Conservation (phyloP, 2,329 filamentous ascomycete species). For the Ceratocystis lukuohia region DNA sequence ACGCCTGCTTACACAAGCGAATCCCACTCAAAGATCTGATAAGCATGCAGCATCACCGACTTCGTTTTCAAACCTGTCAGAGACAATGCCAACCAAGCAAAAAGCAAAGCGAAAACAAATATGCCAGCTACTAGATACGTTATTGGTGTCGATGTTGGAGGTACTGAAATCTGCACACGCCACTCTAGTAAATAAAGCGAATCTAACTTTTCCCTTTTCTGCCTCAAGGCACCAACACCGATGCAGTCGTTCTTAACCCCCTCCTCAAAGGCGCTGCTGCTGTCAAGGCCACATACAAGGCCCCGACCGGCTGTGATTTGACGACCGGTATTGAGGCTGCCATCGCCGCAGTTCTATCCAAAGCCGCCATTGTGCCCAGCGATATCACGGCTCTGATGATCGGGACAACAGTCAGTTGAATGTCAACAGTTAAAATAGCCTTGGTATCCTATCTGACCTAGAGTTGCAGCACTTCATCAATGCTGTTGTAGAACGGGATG, state of each 20-base stretch:
- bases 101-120: neutral
- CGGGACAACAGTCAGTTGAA: constrained; percentile 32
- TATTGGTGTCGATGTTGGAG: constrained; percentile 31
- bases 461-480: constrained; percentile 39
- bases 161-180: constrained; percentile 17
- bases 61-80: neutral
- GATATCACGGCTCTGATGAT: constrained; percentile 38
- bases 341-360: constrained; percentile 10
- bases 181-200: neutral
- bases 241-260: constrained; percentile 38
- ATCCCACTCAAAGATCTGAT: constrained; percentile 23
- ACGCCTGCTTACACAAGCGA: neutral
- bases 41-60: neutral
- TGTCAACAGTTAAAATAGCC: neutral
- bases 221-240: constrained; percentile 36
- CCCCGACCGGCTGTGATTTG: constrained; percentile 36
- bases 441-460: neutral
- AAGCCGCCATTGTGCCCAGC: constrained; percentile 22
- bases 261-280: constrained; percentile 20
- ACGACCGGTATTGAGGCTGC: constrained; percentile 32
- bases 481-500: constrained; percentile 42
- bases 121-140: constrained; percentile 21
- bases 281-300: constrained; percentile 30
- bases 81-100: constrained; percentile 9
- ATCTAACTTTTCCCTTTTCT: neutral